Evolutionary conservation across 768 basidiomycete genomes (phyloP).

Genomic region (Suillus discolor): DNA sequence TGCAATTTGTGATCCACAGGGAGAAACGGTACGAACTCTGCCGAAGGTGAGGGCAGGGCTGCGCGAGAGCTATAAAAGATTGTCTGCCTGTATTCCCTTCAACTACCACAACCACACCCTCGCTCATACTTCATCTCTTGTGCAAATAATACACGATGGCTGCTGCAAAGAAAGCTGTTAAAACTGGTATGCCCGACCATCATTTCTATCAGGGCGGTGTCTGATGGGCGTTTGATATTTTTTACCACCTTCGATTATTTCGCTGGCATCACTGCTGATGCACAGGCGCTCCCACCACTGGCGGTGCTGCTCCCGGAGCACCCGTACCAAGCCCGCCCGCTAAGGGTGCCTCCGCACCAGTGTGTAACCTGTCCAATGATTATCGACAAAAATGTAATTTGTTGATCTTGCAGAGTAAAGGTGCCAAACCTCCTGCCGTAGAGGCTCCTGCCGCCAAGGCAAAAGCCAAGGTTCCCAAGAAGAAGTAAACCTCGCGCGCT

Average conservation of each 20-base stretch:
- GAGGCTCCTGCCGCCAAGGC: conserved; percentile 32
- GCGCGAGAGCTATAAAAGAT: conserved; percentile 24
- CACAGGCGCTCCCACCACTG: conserved; percentile 18
- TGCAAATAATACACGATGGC: conserved; percentile 21
- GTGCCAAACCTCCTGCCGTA: conserved; percentile 13
- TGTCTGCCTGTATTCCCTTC: conserved; percentile 5
- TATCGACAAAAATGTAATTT: neutral
- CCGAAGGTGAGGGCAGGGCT: conserved; percentile 33
- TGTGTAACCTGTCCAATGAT: neutral
- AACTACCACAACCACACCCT: conserved; percentile 2
- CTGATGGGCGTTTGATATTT: neutral
- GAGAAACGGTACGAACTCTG: conserved; percentile 18
- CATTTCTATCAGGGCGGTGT: neutral
- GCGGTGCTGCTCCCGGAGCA: neutral
- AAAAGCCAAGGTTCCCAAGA: conserved; percentile 32
- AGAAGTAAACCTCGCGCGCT: conserved; percentile 23
- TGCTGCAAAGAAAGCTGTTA: conserved; percentile 23
- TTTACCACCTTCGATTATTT: neutral
- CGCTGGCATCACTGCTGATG: neutral
- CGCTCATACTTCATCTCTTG: conserved; percentile 4
- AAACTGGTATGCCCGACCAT: conserved; percentile 27
- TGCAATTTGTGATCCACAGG: neutral
- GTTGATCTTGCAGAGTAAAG: conserved; percentile 24
- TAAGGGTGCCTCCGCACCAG: conserved; percentile 1
- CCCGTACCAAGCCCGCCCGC: neutral